Evolutionary conservation across 352 stramenopile species (phyloP), one percentile per base, ranked within the genome.

Genomic region (Globisporangium radiosum): DNA sequence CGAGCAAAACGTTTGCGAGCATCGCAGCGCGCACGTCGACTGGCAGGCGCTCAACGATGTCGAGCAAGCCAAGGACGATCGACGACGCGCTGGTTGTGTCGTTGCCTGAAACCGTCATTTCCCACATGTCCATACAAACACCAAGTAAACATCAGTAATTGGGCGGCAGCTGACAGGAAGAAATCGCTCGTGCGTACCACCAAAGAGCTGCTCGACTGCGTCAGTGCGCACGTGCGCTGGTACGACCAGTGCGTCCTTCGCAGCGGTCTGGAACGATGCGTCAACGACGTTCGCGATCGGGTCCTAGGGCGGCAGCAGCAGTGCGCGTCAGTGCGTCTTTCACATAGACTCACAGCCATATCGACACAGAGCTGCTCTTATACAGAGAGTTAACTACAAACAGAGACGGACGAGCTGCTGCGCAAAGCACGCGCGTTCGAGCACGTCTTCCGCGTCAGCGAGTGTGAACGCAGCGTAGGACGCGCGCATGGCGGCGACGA

Each of bases 401-500:
- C 40, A 14, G n/a, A 43, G 5, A 5, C 45, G 7, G 60, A 80
- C 76, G 62, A 70, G 74, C 62, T 75, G 71, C 54, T 88, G 85
- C 3, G 74, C 71, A 59, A 95, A 93, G 67, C 81, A 92, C 1
- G 81, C 83, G 15, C 84, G 72, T 51, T 91, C 81, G 6, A 93
- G 68, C 54, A 90, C 73, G 47, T 91, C 78, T 62, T 92, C 78
- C 14, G 67, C 69, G 42, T 72, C 59, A 7, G 43, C 47, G 52
- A 69, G 37, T n/a, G 47, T 66, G 51, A 81, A 59, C 11, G 47
- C 37, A 7, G 39, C 39, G 36, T 57, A 42, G 15, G 36, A 44
- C 64, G 50, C 40, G 43, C 38, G 60, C 42, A 84, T 56, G 52
- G 78, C 70, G 45, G 56, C 37, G 45, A 63, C 48, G 51, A 83